A percentile compares a stretch with the other conserved stretches of the same genome.
Evolutionary conservation across 2,329 filamentous ascomycete genomes (phyloP).

Genomic region (Talaromyces rugulosus): DNA sequence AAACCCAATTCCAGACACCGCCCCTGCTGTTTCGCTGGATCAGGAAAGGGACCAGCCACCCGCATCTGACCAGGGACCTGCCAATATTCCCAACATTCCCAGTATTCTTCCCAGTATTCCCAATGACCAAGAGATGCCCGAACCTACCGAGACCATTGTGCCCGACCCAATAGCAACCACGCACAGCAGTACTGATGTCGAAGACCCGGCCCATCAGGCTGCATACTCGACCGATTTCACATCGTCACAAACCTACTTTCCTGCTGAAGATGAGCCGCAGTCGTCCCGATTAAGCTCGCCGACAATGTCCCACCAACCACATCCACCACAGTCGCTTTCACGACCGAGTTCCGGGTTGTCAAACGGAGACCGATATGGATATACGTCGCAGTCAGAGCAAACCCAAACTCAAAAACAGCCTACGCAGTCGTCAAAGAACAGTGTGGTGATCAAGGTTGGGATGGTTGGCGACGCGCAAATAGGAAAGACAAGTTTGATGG

Average conservation of each 20-base stretch:
- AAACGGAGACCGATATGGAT: conserved; percentile 40
- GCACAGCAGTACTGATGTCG: conserved; percentile 40
- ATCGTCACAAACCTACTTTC: conserved; percentile 33
- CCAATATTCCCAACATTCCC: no score
- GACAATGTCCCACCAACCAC: conserved; percentile 38
- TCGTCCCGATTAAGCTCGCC: conserved; percentile 39
- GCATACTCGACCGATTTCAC: conserved; percentile 35
- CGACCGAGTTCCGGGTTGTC: conserved; percentile 51
- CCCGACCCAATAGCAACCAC: conserved; percentile 1
- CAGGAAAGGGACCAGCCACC: neutral
- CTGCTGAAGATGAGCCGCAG: conserved; percentile 46
- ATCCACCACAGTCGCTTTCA: conserved; percentile 34
- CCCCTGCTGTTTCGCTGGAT: conserved; percentile 3
- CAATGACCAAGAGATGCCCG: conserved; percentile 2
- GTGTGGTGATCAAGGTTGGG: conserved; percentile 97
- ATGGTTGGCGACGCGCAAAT: conserved; percentile 99
- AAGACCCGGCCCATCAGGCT: conserved; percentile 43
- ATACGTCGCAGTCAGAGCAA: conserved; percentile 49
- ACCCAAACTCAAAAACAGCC: conserved; percentile 40
- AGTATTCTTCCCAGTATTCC: neutral
- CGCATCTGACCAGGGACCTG: neutral
- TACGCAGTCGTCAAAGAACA: conserved; percentile 45
- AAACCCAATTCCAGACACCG: conserved; percentile 4
- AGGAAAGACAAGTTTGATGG: conserved; percentile 98
- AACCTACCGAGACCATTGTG: conserved; percentile 6